Conservation (phyloP, 371 early-diverging fungal genomes). For the Mucor velutinosus region DNA sequence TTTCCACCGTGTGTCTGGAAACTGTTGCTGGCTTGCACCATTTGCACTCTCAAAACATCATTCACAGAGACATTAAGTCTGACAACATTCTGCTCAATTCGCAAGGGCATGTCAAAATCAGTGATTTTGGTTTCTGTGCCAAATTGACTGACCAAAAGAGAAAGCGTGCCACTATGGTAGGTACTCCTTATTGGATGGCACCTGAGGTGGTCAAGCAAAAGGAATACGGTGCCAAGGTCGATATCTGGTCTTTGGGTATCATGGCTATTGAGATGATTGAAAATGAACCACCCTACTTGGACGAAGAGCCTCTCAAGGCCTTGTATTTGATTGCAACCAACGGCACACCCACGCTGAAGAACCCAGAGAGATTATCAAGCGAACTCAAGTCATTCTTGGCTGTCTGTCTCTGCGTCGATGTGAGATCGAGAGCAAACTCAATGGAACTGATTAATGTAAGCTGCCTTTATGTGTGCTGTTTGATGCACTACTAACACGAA, state of each 20-base stretch:
- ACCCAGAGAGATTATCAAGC: constrained; percentile 81
- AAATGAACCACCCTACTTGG: constrained; percentile 96
- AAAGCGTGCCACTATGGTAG: constrained; percentile 95
- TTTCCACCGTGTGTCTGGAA: constrained; percentile 90
- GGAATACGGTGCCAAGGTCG: constrained; percentile 89
- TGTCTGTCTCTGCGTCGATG: constrained; percentile 89
- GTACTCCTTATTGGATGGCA: constrained; percentile 93
- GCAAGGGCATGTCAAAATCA: constrained; percentile 93
- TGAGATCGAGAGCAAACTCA: constrained; percentile 81
- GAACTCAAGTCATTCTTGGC: constrained; percentile 89
- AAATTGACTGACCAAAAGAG: constrained; percentile 81
- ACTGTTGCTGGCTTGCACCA: constrained; percentile 88
- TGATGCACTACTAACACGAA: neutral
- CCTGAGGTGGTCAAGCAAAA: constrained; percentile 93
- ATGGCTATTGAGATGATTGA: constrained; percentile 99
- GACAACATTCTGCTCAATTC: constrained; percentile 91
- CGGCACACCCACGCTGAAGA: constrained; percentile 93
- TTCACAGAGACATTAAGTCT: constrained; percentile 97
- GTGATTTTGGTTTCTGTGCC: constrained; percentile 94
- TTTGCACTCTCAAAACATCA: constrained; percentile 90
- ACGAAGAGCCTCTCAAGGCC: constrained; percentile 94
- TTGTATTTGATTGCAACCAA: constrained; percentile 96
- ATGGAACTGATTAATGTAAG: constrained; percentile 75
- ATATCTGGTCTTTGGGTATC: constrained; percentile 94
- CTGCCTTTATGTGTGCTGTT: neutral